Conservation (phyloP, 78 protist species). For the Dictyostelium firmibasis region DNA sequence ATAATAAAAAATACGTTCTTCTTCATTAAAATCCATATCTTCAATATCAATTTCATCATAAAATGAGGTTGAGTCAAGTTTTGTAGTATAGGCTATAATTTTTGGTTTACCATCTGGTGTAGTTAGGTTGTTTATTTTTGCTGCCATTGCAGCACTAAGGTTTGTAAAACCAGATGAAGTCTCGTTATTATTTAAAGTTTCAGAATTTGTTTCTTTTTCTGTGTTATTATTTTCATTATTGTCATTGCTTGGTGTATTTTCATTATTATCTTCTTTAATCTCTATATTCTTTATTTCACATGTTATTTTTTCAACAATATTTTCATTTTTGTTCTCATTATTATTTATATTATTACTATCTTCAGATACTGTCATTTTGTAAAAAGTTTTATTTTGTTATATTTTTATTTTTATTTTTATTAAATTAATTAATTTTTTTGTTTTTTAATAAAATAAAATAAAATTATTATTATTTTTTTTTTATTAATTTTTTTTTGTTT, state of each 20-base stretch:
- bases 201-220: background rate
- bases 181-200: background rate
- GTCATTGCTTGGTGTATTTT: background rate
- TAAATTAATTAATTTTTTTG: background rate
- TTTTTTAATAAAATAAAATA: background rate
- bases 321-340: background rate
- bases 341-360: background rate
- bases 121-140: background rate
- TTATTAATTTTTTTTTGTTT: background rate
- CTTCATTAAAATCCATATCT: constrained; percentile 82
- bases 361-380: background rate
- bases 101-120: constrained; percentile 12
- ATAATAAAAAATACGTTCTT: constrained; percentile 63
- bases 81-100: background rate
- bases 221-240: background rate
- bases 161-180: background rate
- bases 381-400: too few relatives aligned
- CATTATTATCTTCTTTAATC: background rate
- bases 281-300: background rate
- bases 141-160: background rate
- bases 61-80: constrained; percentile 15
- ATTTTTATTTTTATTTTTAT: background rate
- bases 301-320: background rate
- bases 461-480: background rate
- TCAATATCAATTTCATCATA: constrained; percentile 82